These are phyloP conservation scores for Lupinus albus DNA, from an alignment of 306 rosid genomes.

Conservation along the genomic window DNA sequence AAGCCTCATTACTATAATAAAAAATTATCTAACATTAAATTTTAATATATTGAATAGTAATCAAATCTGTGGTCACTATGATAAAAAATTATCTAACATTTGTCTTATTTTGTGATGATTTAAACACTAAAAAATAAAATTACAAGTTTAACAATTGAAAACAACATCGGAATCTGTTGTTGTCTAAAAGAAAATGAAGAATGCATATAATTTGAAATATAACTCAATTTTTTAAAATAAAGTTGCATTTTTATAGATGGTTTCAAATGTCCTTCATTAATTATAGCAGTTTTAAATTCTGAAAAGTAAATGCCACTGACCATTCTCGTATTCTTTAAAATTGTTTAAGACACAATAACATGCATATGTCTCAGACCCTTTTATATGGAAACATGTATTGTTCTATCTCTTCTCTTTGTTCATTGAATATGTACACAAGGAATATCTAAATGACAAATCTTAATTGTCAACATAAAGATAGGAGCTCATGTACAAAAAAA, in stretches of 20 bases:
- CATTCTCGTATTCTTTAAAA: not conserved
- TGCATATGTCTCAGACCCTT: not conserved
- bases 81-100: too few species aligned
- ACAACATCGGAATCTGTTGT: too few species aligned
- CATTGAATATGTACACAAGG: slow-evolving; percentile 14
- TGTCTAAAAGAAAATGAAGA: not conserved
- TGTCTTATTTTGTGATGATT: too few species aligned
- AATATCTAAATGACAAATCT: slow-evolving; percentile 29
- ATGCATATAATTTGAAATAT: not conserved
- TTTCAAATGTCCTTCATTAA: not conserved
- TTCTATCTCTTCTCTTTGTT: not conserved
- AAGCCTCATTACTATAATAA: too few species aligned
- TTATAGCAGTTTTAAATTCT: not conserved
- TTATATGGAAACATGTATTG: too few species aligned
- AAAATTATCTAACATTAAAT: too few species aligned
- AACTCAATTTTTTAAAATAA: not conserved
- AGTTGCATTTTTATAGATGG: not conserved
- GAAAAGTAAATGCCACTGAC: not conserved
- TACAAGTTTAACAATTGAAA: too few species aligned
- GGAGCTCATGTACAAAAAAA: slow-evolving; percentile 19
- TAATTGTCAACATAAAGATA: slow-evolving; percentile 36
- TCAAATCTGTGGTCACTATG: too few species aligned
- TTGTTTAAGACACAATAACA: slow-evolving; percentile 13
- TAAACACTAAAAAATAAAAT: too few species aligned
- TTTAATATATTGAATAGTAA: too few species aligned